Percentiles rank a stretch among this genome's conserved stretches.
phyloP scores from a whole-genome alignment of 1,139 yeast species.

The Nakaseomyces kungkrabaensis region DNA sequence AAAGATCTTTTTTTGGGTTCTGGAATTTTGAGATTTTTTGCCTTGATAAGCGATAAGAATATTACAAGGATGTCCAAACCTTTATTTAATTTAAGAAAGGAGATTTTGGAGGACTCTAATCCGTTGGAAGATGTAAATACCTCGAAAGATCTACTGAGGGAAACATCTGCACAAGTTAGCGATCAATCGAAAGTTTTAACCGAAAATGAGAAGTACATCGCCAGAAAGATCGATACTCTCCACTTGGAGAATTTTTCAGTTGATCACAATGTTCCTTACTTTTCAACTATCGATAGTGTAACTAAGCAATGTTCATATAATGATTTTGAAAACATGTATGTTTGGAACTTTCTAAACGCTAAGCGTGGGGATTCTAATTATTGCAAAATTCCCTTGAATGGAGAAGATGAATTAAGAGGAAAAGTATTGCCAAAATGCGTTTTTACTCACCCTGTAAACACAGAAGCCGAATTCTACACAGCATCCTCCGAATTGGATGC shows the following conservation, averaged over 20 bases:
- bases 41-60: background rate
- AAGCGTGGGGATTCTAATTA: conserved; percentile 52
- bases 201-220: conserved; percentile 25
- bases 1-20: no score
- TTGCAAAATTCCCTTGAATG: conserved; percentile 33
- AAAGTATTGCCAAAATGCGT: conserved; percentile 47
- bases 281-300: conserved; percentile 1
- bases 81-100: conserved; percentile 11
- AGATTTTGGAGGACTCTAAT: conserved; percentile 6
- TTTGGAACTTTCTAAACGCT: conserved; percentile 59
- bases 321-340: conserved; percentile 43
- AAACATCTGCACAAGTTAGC: background rate
- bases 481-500: background rate
- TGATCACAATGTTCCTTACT: background rate
- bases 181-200: conserved; percentile 17
- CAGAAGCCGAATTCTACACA: conserved; percentile 31
- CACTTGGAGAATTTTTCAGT: background rate
- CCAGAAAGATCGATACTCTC: conserved; percentile 8
- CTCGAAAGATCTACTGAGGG: conserved; percentile 3
- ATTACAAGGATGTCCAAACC: conserved; percentile 3
- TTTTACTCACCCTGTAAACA: conserved; percentile 57
- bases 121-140: background rate
- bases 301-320: conserved; percentile 17
- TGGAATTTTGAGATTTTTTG: background rate
- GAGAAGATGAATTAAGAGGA: conserved; percentile 18